Base-by-base conservation (phyloP, 306 rosid species). In the Acacia confusa region DNA sequence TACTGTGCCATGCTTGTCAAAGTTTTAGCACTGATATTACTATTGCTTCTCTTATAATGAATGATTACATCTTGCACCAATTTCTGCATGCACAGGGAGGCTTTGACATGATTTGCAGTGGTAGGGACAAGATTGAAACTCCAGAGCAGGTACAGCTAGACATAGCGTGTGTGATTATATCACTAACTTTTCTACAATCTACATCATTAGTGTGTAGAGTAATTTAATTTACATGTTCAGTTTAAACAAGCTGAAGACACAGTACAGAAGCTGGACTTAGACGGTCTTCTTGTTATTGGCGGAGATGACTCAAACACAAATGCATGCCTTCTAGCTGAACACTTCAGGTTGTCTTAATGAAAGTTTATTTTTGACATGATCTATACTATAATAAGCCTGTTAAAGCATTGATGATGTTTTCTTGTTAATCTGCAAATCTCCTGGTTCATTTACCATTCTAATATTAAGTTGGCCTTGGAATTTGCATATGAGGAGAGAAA, bases 251-350 rank as follows among this genome's bases (percentile, higher is more conserved):
- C 99, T 74, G 91, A 84, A 90, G 99, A 96, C 72, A 94, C 99
- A 79, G 92, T 84, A 14, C 65, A 76, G 67, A 93, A 96, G 88
- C 97, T 96, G 79, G 98, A 94, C 72, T 87, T 93, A 88, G 99
- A 96, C 83, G 98, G 99, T 67, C 94, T 96, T 66, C 81, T 96
- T 85, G 97, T 96, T 63, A 96, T 96, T 80, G 99, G 99, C 27
- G 99, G 99, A 67, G 99, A 96, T 85, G 98, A 96, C 88, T 96
- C 99, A 2, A 96, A 96, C 86, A 96, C 99, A 81, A 96, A 96
- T 80, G 99, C 99, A 30, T 93, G 99, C 85, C 98, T 96, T 79
- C 98, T 96, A 80, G 99, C 97, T 40, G 99, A 96, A 82, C 75
- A 93, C 88, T 96, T 96, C 95, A 93, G 94, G 99, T 96, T 80